Conservation (phyloP, 805 yeast species). For the Sungouiella thailandica region DNA sequence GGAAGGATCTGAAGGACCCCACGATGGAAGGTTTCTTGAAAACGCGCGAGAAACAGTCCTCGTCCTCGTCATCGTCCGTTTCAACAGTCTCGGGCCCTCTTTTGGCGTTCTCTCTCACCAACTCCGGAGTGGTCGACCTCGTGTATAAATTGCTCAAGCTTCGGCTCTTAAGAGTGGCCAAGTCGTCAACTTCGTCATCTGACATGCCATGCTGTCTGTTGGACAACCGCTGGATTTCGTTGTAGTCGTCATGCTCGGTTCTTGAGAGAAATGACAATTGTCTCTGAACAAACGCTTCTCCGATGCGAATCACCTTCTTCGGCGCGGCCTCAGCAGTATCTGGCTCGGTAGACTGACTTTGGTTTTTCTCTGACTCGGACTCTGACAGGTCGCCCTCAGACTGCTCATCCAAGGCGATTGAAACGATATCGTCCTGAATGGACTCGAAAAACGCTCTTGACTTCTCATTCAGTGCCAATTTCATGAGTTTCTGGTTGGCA, state of each 20-base stretch:
- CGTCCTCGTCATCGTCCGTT: slow-evolving; percentile 23
- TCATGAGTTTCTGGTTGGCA: slow-evolving; percentile 40
- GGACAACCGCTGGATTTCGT: slow-evolving; percentile 25
- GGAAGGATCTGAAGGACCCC: slow-evolving; percentile 40
- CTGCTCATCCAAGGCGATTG: slow-evolving; percentile 24
- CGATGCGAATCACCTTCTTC: slow-evolving; percentile 35
- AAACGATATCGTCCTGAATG: slow-evolving; percentile 44
- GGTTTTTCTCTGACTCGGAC: slow-evolving; percentile 1
- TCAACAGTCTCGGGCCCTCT: slow-evolving; percentile 13
- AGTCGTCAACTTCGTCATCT: slow-evolving; percentile 39
- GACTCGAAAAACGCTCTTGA: slow-evolving; percentile 65
- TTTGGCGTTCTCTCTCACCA: slow-evolving; percentile 4
- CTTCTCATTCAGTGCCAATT: slow-evolving; percentile 47
- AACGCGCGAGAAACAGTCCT: slow-evolving; percentile 34
- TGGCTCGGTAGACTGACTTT: slow-evolving; percentile 1
- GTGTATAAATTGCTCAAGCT: slow-evolving; percentile 29
- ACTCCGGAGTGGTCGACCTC: slow-evolving; percentile 4
- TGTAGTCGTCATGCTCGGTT: slow-evolving; percentile 28
- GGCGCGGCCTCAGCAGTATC: slow-evolving; percentile 19
- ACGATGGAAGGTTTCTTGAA: slow-evolving; percentile 43
- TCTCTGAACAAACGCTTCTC: slow-evolving; percentile 52
- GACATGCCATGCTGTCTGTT: slow-evolving; percentile 34
- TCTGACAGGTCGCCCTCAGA: slow-evolving; percentile 16
- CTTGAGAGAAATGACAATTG: slow-evolving; percentile 49
- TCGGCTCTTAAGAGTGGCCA: slow-evolving; percentile 41